phyloP scores from a whole-genome alignment of 2,329 filamentous ascomycete species.

The Bipolaris cookei region DNA sequence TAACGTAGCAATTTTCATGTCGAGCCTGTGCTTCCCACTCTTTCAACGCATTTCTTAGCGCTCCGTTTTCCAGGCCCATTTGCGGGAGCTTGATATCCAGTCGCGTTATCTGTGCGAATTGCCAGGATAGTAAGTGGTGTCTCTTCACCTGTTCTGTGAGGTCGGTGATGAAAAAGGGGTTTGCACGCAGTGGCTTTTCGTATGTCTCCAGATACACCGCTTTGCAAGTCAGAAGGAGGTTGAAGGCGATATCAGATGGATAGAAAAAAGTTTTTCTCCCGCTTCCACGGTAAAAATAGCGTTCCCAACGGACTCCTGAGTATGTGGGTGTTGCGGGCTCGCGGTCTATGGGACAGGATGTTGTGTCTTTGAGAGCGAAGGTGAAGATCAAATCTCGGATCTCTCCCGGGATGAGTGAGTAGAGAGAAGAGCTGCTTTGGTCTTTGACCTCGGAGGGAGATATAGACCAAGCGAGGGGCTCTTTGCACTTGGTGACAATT shows the following conservation, averaged over 20 bases:
- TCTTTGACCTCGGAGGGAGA: neutral
- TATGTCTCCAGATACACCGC: slow-evolving; percentile 33
- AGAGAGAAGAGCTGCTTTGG: slow-evolving; percentile 22
- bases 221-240: slow-evolving; percentile 26
- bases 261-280: neutral
- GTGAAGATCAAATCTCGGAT: slow-evolving; percentile 26
- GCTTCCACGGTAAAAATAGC: neutral
- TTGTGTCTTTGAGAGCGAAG: slow-evolving; percentile 21
- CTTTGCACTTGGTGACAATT: neutral
- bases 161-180: slow-evolving; percentile 6
- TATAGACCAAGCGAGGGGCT: slow-evolving; percentile 30
- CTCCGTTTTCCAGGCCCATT: slow-evolving; percentile 12
- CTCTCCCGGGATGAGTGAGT: slow-evolving; percentile 21
- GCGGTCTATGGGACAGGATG: slow-evolving; percentile 9
- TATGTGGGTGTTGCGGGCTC: neutral
- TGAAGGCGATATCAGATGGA: slow-evolving; percentile 14
- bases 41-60: neutral
- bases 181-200: slow-evolving; percentile 18
- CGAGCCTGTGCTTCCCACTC: slow-evolving; percentile 12
- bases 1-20: slow-evolving; percentile 15
- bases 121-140: slow-evolving; percentile 16
- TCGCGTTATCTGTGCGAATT: slow-evolving; percentile 21
- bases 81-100: slow-evolving; percentile 28
- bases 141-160: neutral
- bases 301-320: neutral